A percentile compares a stretch with the other conserved stretches of the same genome.
phyloP scores from a whole-genome alignment of 2,329 filamentous ascomycete species.

The Neopestalotiopsis sp. region DNA sequence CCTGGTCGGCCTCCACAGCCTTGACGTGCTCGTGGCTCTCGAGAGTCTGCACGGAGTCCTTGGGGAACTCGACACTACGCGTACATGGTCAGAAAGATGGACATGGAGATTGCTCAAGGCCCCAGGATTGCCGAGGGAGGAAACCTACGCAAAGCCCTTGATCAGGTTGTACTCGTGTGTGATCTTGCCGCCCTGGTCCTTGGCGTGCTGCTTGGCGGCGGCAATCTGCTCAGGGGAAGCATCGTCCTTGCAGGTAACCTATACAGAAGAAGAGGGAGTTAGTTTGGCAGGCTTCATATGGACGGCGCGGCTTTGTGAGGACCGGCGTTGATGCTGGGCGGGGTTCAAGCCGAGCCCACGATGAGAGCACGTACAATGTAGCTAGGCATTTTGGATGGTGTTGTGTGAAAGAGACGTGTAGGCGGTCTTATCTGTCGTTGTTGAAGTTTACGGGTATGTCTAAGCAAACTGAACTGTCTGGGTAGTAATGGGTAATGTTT shows the following conservation, averaged over 20 bases:
- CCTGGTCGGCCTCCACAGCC: constrained; percentile 73
- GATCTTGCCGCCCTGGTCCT: constrained; percentile 81
- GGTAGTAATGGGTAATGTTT: neutral
- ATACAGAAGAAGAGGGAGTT: constrained; percentile 17
- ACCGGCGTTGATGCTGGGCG: neutral
- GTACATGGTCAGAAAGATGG: neutral
- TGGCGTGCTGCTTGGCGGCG: constrained; percentile 75
- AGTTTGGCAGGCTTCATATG: neutral
- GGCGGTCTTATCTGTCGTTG: constrained; percentile 15
- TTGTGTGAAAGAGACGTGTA: constrained; percentile 25
- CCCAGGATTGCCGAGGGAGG: neutral
- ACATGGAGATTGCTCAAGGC: neutral
- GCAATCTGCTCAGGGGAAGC: constrained; percentile 70
- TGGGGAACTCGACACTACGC: constrained; percentile 72
- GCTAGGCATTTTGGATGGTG: constrained; percentile 52
- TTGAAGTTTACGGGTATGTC: constrained; percentile 16
- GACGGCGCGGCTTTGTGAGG: neutral
- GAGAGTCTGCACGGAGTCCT: constrained; percentile 70
- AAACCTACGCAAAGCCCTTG: constrained; percentile 88
- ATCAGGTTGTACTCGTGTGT: constrained; percentile 83
- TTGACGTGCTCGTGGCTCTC: constrained; percentile 74
- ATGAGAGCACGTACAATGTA: constrained; percentile 53
- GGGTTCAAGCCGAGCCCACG: neutral
- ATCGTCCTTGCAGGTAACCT: constrained; percentile 83
- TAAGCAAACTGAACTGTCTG: constrained; percentile 16